Base-by-base conservation (phyloP, 192 early-diverging fungal species). In the Mycoemilia scoparia region DNA sequence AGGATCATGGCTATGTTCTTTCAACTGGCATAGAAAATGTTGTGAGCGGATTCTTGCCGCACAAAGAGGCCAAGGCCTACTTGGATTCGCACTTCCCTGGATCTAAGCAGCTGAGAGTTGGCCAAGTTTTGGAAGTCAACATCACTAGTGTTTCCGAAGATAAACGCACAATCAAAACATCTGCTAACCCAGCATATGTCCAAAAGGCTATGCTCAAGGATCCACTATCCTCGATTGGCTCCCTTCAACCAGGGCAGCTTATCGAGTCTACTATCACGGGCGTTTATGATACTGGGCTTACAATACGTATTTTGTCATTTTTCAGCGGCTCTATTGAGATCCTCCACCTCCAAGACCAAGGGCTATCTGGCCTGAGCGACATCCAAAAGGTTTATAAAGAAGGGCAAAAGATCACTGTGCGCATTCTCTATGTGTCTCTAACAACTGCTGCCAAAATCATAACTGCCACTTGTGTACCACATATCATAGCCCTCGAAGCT, bases 1-100 rank as follows among this genome's bases (percentile, higher is more conserved):
- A 96, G 57, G 91, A 96, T 60, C 86, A 86, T 45, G 91, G 91
- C 16, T 92, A 87, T 39, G 66, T 92, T 25, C 44, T 96, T 12
- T 70, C 66, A 14, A 51, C 74, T 11, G 90, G 90, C 11, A 49
- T 95, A 22, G 16, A 49, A 24, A 56, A 57, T 10, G 60, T 58
- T 8, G 30, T 82, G 4, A 54, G 72, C 24, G 79, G 74, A 9
- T 96, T 96, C 44, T 44, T 88, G 33, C 66, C 77, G 14, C 64
- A 75, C 26, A 64, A 70, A 21, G 68, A 77, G 17, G 72, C 82
- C 0, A 61, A 68, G 46, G 48, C 50, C 27, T 79, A 77, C 48
- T 53, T 69, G 29, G 54, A 71, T 21, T 60, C 63, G 32, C 70
- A 56, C 56, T 79, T 75, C 43, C 55, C 64, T 13, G 50, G 64